Evolutionary conservation across 176 grass and related monocot species (phyloP).

Genomic region (Carex scoparia): DNA sequence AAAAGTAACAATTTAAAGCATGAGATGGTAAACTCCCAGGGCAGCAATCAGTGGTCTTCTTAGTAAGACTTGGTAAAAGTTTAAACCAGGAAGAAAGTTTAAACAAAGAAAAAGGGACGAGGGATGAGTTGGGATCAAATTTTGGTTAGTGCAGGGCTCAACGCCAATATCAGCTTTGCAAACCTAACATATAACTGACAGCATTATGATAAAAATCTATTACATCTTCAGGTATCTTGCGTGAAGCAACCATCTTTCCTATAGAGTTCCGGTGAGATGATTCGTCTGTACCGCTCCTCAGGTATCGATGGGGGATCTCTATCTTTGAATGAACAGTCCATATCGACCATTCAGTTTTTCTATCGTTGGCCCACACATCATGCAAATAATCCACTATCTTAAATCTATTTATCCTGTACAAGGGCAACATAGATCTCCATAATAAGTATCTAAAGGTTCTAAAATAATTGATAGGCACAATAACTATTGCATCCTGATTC

Average conservation of each 20-base stretch:
- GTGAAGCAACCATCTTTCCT: slow-evolving; percentile 46
- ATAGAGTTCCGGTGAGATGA: slow-evolving; percentile 65
- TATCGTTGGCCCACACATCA: slow-evolving; percentile 58
- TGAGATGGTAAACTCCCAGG: neutral
- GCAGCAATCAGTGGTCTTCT: neutral
- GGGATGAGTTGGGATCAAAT: neutral
- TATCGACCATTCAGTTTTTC: slow-evolving; percentile 91
- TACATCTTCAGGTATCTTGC: slow-evolving; percentile 66
- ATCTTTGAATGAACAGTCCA: slow-evolving; percentile 93
- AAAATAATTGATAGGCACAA: neutral
- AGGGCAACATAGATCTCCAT: neutral
- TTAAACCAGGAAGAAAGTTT: neutral
- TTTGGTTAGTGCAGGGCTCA: neutral
- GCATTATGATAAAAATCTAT: neutral
- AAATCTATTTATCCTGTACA: slow-evolving; percentile 62
- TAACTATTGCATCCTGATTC: neutral
- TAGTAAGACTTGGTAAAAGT: neutral
- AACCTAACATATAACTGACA: neutral
- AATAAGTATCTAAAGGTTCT: neutral
- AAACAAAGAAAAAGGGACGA: slow-evolving; percentile 2
- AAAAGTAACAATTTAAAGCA: neutral
- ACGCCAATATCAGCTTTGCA: neutral
- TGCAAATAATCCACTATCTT: slow-evolving; percentile 73
- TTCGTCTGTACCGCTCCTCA: slow-evolving; percentile 48
- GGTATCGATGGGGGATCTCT: slow-evolving; percentile 71